These are phyloP conservation scores for Dispira parvispora DNA, from an alignment of 192 early-diverging fungal genomes.

Conservation along the genomic window DNA sequence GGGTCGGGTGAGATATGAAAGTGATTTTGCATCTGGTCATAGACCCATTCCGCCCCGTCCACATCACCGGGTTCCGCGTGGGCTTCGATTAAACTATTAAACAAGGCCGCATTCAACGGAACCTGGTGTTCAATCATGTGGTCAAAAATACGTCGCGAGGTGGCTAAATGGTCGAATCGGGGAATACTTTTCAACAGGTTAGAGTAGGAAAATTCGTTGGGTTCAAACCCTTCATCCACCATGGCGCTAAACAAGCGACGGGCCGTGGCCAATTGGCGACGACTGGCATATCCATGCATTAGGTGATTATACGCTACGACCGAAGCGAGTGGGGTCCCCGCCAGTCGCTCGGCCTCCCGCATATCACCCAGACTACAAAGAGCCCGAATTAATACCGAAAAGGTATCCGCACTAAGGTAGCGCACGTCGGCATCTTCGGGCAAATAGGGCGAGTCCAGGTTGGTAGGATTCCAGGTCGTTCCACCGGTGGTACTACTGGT, in stretches of 20 bases:
- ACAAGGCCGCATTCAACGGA: neutral
- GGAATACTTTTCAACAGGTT: neutral
- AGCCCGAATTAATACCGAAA: slow-evolving; percentile 5
- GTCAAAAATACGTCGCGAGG: neutral
- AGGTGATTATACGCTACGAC: neutral
- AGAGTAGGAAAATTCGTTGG: slow-evolving; percentile 1
- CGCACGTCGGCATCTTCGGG: neutral
- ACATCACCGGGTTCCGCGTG: neutral
- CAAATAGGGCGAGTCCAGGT: neutral
- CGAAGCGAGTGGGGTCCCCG: neutral
- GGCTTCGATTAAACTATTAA: slow-evolving; percentile 5
- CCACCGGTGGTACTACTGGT: neutral
- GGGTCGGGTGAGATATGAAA: neutral
- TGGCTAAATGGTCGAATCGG: neutral
- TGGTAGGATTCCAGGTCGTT: neutral
- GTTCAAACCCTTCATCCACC: neutral
- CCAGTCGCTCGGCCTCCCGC: neutral
- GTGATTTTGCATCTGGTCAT: neutral
- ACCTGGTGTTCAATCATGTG: neutral
- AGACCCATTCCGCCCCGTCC: neutral
- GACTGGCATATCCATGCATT: neutral
- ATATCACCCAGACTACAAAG: slow-evolving; percentile 3
- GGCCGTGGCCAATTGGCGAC: neutral
- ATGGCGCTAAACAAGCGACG: neutral
- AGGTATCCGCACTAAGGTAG: neutral